Base-by-base conservation (phyloP, 371 early-diverging fungal species). In the Paraphysoderma sedebokerense region DNA sequence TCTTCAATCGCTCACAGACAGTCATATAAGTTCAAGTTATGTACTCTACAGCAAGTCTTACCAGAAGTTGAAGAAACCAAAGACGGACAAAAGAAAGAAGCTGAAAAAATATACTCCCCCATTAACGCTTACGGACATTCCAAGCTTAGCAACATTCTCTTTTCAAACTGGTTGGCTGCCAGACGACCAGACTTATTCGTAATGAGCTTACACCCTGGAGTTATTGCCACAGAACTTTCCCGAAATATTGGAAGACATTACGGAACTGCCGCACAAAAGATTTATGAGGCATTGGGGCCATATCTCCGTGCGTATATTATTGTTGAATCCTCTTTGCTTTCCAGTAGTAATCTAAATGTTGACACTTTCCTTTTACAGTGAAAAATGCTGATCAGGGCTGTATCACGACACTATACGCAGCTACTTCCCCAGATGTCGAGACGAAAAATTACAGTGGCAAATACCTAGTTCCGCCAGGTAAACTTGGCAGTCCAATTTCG, bases 161-260 rank as follows among this genome's bases (percentile, higher is more conserved):
- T 53, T 23, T 37, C 30, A 36, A 49, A 51, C 30, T 36, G 36
- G 26, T 28, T 53, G 4, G 50, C 51, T 3, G 19, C n/a, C 15
- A 15, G 7, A 3, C n/a, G 44, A 26, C 6, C 51, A 41, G 27
- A 26, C 22, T 15, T 3, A 38, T 4, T 27, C 35, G 22, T 39
- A 24, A 33, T 44, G 17, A 19, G 28, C 6, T 20, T 49, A 33
- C 49, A 49, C 19, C 49, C 49, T 8, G 49, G 52, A 24, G 19
- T 29, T 8, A 38, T 52, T 20, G 20, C 17, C 23, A 45, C 53
- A 22, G 42, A 42, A 22, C 42, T 42, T 17, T 20, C 28, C n/a
- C 42, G 42, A 28, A 42, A 42, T 32, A 24, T 42, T 6, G 7
- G n/a, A n/a, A n/a, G n/a, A n/a, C n/a, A n/a, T n/a, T n/a, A n/a